phyloP scores from a whole-genome alignment of 2,329 filamentous ascomycete species.

The Trichoderma harzianum region DNA sequence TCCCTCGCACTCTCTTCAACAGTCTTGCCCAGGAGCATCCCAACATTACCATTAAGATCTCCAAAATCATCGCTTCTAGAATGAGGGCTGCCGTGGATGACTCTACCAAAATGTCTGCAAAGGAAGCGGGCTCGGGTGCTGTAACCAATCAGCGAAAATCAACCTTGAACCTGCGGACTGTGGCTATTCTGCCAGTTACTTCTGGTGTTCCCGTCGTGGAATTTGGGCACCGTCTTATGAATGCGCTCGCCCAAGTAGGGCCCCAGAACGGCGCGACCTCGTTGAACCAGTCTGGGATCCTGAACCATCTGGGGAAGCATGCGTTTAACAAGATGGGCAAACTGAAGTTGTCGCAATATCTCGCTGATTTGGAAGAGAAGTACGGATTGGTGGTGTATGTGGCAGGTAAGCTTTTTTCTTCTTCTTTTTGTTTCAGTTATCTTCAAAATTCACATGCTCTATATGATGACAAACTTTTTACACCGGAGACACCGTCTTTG shows the following conservation, averaged over 20 bases:
- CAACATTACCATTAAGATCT: slow-evolving; percentile 98
- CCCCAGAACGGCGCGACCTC: slow-evolving; percentile 86
- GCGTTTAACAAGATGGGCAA: slow-evolving; percentile 98
- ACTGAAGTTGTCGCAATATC: slow-evolving; percentile 88
- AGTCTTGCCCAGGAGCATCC: slow-evolving; percentile 95
- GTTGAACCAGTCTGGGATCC: slow-evolving; percentile 86
- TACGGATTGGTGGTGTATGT: slow-evolving; percentile 95
- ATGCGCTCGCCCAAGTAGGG: slow-evolving; percentile 84
- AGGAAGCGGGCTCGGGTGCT: slow-evolving; percentile 59
- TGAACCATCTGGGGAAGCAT: slow-evolving; percentile 92
- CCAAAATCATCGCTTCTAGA: slow-evolving; percentile 93
- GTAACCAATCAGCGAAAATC: slow-evolving; percentile 64
- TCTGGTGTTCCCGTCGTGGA: slow-evolving; percentile 91
- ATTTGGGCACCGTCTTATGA: slow-evolving; percentile 85
- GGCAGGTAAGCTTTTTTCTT: slow-evolving; percentile 55
- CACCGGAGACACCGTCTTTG: slow-evolving; percentile 50
- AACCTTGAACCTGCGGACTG: slow-evolving; percentile 86
- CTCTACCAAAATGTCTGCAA: slow-evolving; percentile 63
- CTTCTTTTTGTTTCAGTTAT: too few species aligned
- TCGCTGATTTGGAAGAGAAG: slow-evolving; percentile 95
- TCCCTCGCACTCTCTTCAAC: slow-evolving; percentile 94
- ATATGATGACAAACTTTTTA: slow-evolving; percentile 51
- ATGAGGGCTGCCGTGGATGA: slow-evolving; percentile 89
- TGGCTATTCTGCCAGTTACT: slow-evolving; percentile 87
- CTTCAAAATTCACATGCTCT: not conserved